Evolutionary conservation across 2,329 filamentous ascomycete species (phyloP).

Genomic region (Hansfordia pulvinata): DNA sequence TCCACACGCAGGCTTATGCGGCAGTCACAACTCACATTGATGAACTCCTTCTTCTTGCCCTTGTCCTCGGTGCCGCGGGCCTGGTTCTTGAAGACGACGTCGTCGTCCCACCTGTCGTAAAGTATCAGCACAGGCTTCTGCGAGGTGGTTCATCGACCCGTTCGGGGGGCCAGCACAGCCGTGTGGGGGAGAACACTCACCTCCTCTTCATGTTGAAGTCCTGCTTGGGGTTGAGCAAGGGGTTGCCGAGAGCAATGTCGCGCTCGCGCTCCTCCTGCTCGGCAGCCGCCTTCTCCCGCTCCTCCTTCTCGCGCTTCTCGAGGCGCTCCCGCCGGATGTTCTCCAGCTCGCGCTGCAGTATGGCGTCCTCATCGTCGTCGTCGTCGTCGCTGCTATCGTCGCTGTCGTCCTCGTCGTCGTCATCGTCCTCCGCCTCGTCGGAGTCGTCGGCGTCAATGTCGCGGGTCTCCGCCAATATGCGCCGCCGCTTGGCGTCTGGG

Average conservation of each 20-base stretch:
- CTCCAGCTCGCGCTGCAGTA: constrained; percentile 83
- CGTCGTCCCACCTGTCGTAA: constrained; percentile 74
- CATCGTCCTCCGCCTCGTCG: constrained; percentile 43
- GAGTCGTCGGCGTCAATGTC: constrained; percentile 68
- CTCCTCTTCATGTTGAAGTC: constrained; percentile 82
- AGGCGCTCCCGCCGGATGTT: constrained; percentile 83
- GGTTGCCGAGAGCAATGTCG: constrained; percentile 87
- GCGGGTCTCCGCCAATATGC: constrained; percentile 75
- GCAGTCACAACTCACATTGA: constrained; percentile 54
- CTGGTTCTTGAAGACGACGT: constrained; percentile 99
- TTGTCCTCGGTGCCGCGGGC: constrained; percentile 88
- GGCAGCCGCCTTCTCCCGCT: constrained; percentile 64
- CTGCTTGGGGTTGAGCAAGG: constrained; percentile 64
- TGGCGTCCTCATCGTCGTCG: constrained; percentile 73
- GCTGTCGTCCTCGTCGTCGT: constrained; percentile 38
- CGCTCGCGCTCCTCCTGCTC: constrained; percentile 76
- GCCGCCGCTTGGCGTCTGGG: constrained; percentile 66
- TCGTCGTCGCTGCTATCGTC: constrained; percentile 44
- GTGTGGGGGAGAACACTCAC: too few species aligned
- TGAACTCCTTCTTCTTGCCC: constrained; percentile 82
- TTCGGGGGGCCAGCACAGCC: too few species aligned
- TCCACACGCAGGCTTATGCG: not conserved
- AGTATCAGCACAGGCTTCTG: too few species aligned
- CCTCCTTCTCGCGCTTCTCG: constrained; percentile 69
- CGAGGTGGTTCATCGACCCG: too few species aligned